Conservation (phyloP, 2,329 filamentous ascomycete genomes). For the Sporothrix schenckii region DNA sequence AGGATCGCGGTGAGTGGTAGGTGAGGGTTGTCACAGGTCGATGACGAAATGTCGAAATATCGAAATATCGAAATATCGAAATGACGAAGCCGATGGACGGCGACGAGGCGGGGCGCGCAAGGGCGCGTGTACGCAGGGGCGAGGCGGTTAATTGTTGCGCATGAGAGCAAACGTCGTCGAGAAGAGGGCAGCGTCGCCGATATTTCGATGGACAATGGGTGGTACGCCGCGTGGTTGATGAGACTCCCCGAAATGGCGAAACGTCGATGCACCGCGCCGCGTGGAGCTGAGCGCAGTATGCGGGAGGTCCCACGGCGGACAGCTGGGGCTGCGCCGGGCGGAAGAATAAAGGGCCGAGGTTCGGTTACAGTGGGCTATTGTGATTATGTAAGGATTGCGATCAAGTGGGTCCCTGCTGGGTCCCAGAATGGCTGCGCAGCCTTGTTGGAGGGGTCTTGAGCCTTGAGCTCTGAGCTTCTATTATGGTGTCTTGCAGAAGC, state of each 20-base stretch:
- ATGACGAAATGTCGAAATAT: neutral
- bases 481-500: neutral
- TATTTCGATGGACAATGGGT: constrained; percentile 12
- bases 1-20: neutral
- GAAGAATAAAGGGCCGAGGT: constrained; percentile 25
- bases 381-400: neutral
- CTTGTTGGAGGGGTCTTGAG: neutral
- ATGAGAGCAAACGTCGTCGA: neutral
- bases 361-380: neutral
- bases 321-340: neutral
- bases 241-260: neutral
- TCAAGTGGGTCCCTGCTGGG: neutral
- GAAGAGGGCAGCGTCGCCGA: neutral
- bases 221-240: constrained; percentile 17
- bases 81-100: neutral
- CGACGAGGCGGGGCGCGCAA: constrained; percentile 10
- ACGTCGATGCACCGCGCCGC: constrained; percentile 22
- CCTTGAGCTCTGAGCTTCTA: neutral
- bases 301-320: constrained; percentile 19
- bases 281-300: constrained; percentile 19
- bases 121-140: constrained; percentile 22
- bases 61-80: neutral
- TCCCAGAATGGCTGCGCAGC: constrained; percentile 8
- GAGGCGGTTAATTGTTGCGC: neutral
- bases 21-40: neutral